Base-by-base conservation (phyloP, 768 basidiomycete genomes). In the Rhodotorula toruloides region DNA sequence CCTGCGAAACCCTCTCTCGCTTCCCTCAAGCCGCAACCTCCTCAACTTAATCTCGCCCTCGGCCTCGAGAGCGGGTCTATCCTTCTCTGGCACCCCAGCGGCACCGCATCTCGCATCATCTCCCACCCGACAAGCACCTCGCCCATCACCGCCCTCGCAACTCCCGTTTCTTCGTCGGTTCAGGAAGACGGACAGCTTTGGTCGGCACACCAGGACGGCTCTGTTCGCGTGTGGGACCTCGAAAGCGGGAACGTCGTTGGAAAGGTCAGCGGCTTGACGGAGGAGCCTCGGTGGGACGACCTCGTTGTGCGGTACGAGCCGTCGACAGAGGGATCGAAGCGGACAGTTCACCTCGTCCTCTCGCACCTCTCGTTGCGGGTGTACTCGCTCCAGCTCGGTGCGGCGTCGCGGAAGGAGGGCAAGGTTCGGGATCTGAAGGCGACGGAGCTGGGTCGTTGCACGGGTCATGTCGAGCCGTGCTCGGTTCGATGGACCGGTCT, bases 341-440 rank as follows among this genome's bases (percentile, higher is more conserved):
- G 52, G 29, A 50, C 67, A 19, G 67, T 54, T 6, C 58, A 72
- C 19, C 36, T 69, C 61, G 60, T 68, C 40, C 60, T 68, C 27
- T 62, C 71, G 39, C 66, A 65, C 49, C 57, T 68, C 12, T 65
- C 67, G 22, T 48, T 72, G 17, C 63, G 61, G 54, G 60, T 52
- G 47, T 72, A 63, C 61, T 46, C 66, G 17, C n/a, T 68, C 29
- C 50, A 60, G 48, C 36, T 68, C 58, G 60, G 42, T 4, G 54
- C 27, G 2, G n/a, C 62, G 9, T 48, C 58, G 34, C 68, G 68
- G 71, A 66, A 71, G 64, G 71, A 72, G 49, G 60, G 60, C 60
- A 68, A 68, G 57, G 42, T 72, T 22, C 53, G 58, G 37, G 70
- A 71, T 14, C 32, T 67, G 29, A 68, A 66, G 54, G 49, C 67